These are phyloP conservation scores for Hebeloma cylindrosporum DNA, from an alignment of 768 basidiomycete genomes.

Conservation along the genomic window DNA sequence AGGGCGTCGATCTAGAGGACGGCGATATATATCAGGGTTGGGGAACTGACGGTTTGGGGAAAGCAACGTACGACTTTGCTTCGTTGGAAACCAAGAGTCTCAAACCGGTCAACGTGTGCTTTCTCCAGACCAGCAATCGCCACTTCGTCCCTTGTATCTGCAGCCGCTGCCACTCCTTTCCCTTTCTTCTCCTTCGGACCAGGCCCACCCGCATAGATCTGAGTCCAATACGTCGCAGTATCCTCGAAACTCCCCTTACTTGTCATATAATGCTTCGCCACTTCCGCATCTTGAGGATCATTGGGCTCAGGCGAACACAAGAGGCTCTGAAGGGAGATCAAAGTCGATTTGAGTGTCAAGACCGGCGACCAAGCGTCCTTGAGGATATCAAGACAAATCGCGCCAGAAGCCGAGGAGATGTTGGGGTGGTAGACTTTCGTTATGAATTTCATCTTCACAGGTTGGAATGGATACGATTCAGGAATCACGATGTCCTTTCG, in stretches of 20 bases:
- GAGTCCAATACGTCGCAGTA: slow-evolving; percentile 93
- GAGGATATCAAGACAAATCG: slow-evolving; percentile 89
- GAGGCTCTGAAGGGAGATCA: slow-evolving; percentile 92
- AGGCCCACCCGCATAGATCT: slow-evolving; percentile 84
- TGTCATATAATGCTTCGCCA: slow-evolving; percentile 95
- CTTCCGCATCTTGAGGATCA: slow-evolving; percentile 97
- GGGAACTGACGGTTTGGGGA: background rate
- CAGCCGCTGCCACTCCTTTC: slow-evolving; percentile 37
- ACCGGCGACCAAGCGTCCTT: slow-evolving; percentile 95
- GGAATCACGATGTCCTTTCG: slow-evolving; percentile 88
- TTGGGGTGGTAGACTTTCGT: slow-evolving; percentile 98
- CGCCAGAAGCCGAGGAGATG: slow-evolving; percentile 89
- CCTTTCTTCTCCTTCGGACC: slow-evolving; percentile 42
- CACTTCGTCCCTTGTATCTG: slow-evolving; percentile 53
- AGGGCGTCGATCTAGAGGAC: slow-evolving; percentile 77
- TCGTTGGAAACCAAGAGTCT: slow-evolving; percentile 78
- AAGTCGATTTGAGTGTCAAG: slow-evolving; percentile 91
- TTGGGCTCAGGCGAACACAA: slow-evolving; percentile 93
- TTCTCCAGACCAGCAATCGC: slow-evolving; percentile 82
- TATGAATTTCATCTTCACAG: slow-evolving; percentile 98
- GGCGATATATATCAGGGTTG: background rate
- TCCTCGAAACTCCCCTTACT: slow-evolving; percentile 85
- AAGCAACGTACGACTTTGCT: slow-evolving; percentile 74
- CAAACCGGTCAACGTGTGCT: slow-evolving; percentile 83
- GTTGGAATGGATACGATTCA: slow-evolving; percentile 88